Conservation (phyloP, 805 yeast species). For the Nakazawaea pomicola region DNA sequence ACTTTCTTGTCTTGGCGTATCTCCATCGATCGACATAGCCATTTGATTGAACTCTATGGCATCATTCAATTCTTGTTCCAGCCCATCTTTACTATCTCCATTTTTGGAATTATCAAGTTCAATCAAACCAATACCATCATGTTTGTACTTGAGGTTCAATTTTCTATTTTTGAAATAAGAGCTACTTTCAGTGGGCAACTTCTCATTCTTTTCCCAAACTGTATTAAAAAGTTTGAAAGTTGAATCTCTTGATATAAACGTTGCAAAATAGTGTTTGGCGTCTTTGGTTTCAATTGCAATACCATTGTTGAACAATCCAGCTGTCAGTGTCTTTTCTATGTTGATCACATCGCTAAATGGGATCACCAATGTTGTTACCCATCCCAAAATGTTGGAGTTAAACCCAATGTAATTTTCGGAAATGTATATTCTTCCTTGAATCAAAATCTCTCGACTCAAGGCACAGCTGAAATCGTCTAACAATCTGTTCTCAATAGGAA, state of each 20-base stretch:
- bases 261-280: conserved; percentile 75
- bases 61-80: conserved; percentile 5
- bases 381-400: conserved; percentile 81
- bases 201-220: conserved; percentile 53
- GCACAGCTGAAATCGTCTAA: conserved; percentile 92
- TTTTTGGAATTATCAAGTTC: conserved; percentile 27
- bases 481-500: conserved; percentile 65
- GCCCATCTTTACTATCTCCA: conserved; percentile 1
- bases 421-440: conserved; percentile 84
- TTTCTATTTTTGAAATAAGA: conserved; percentile 6
- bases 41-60: conserved; percentile 3
- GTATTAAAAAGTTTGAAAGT: conserved; percentile 66
- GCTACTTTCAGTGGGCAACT: conserved; percentile 3
- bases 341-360: conserved; percentile 64
- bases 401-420: conserved; percentile 78
- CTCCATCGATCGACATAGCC: conserved; percentile 21
- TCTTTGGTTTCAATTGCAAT: conserved; percentile 63
- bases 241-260: conserved; percentile 77
- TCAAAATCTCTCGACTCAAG: conserved; percentile 73
- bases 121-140: conserved; percentile 10
- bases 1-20: conserved; percentile 16
- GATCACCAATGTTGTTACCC: conserved; percentile 79
- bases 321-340: conserved; percentile 80
- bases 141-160: conserved; percentile 8
- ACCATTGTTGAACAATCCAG: conserved; percentile 89